Evolutionary conservation across 192 early-diverging fungal genomes (phyloP).

Genomic region (Coemansia sp.): DNA sequence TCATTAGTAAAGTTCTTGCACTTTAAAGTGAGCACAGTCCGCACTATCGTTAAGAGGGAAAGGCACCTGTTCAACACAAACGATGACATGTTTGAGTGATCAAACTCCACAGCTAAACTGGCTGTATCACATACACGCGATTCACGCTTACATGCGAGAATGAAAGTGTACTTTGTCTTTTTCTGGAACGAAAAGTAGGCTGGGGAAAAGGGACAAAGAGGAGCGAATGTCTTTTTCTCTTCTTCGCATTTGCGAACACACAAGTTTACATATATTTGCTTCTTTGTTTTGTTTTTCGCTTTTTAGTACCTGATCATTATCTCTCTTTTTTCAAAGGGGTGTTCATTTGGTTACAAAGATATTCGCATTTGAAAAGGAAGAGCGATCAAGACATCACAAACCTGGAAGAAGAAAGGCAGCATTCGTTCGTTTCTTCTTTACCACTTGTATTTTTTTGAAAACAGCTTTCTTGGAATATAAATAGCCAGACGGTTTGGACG

Average conservation of each 20-base stretch:
- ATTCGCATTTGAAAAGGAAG: neutral
- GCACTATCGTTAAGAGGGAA: neutral
- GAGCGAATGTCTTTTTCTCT: constrained; percentile 4
- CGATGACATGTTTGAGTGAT: too few relatives aligned
- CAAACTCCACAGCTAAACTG: too few relatives aligned
- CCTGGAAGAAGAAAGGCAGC: neutral
- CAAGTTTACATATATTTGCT: constrained; percentile 7
- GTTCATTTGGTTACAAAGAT: neutral
- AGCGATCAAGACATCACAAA: too few relatives aligned
- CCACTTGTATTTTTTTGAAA: neutral
- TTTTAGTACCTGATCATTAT: neutral
- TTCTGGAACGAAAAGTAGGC: too few relatives aligned
- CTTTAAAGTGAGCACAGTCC: neutral
- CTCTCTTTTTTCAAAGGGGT: neutral
- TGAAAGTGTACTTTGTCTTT: too few relatives aligned
- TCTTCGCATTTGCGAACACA: constrained; percentile 1
- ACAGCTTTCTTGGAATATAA: constrained; percentile 8
- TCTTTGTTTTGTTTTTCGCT: constrained; percentile 6
- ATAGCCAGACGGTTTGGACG: neutral
- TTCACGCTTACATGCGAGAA: neutral
- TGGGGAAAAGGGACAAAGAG: neutral
- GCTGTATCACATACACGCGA: neutral
- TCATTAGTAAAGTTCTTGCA: neutral
- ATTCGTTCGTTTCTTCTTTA: neutral
- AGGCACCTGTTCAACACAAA: neutral